phyloP scores from a whole-genome alignment of 75 land plant species.

The Cunninghamia lanceolata region DNA sequence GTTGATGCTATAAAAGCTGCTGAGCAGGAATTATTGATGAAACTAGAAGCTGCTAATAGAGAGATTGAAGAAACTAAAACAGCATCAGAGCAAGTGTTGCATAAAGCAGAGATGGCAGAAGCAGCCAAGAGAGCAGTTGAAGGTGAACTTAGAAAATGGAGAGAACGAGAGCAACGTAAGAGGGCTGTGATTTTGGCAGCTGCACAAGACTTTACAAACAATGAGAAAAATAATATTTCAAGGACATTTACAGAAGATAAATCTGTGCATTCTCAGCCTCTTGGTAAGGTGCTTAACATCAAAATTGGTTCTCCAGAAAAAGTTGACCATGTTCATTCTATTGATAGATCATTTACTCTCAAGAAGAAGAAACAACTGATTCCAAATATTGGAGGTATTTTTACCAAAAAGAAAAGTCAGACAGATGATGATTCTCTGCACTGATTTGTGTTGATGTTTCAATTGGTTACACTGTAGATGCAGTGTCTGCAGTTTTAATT shows the following conservation, averaged over 20 bases:
- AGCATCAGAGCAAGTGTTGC: constrained; percentile 55
- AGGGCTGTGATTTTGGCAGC: constrained; percentile 34
- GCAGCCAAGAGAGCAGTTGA: constrained; percentile 87
- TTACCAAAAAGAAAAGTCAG: constrained; percentile 50
- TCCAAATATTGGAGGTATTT: constrained; percentile 50
- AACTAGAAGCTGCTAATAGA: constrained; percentile 45
- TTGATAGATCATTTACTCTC: constrained; percentile 21
- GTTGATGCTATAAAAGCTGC: constrained; percentile 87
- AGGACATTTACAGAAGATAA: constrained; percentile 4
- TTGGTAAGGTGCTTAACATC: constrained; percentile 11
- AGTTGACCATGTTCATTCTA: neutral
- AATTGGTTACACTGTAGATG: neutral
- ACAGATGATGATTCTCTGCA: constrained; percentile 42
- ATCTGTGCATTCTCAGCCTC: constrained; percentile 2
- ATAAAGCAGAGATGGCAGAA: constrained; percentile 85
- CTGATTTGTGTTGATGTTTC: neutral
- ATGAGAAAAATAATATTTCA: constrained; percentile 4
- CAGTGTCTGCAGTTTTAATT: constrained; percentile 7
- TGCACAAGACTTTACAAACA: constrained; percentile 10
- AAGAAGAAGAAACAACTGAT: constrained; percentile 35
- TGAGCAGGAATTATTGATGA: constrained; percentile 68
- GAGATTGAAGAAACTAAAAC: constrained; percentile 56
- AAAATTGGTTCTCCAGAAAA: constrained; percentile 8
- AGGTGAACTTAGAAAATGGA: constrained; percentile 47
- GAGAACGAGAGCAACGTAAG: constrained; percentile 63